Conservation (phyloP, 495 filamentous ascomycete species). For the Penicillium roqueforti region DNA sequence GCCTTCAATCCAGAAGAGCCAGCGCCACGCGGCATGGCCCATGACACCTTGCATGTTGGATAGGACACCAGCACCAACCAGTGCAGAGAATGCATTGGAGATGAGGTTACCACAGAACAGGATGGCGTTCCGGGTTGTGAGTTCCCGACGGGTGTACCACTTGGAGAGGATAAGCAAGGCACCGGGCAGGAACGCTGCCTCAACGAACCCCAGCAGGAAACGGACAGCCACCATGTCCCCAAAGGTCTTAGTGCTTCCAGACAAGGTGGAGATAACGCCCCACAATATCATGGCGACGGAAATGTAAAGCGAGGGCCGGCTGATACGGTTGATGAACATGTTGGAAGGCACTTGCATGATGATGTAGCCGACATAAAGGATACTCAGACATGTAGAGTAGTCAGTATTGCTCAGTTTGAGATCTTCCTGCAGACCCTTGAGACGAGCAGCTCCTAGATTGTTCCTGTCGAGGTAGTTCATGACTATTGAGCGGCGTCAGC, state of each 20-base stretch:
- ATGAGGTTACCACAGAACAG: conserved; percentile 46
- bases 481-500: neutral
- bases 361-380: conserved; percentile 60
- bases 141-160: conserved; percentile 44
- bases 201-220: conserved; percentile 63
- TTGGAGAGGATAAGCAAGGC: conserved; percentile 45
- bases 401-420: conserved; percentile 42
- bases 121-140: conserved; percentile 41
- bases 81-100: conserved; percentile 62
- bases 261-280: conserved; percentile 59
- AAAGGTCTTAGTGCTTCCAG: conserved; percentile 51
- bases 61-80: conserved; percentile 48
- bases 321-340: conserved; percentile 42
- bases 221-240: conserved; percentile 57
- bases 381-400: conserved; percentile 57
- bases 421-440: conserved; percentile 51
- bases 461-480: conserved; percentile 49
- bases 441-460: conserved; percentile 47
- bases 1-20: conserved; percentile 59
- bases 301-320: conserved; percentile 58
- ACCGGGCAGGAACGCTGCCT: conserved; percentile 44
- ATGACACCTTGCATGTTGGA: conserved; percentile 38
- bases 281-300: conserved; percentile 60
- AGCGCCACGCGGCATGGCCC: conserved; percentile 54
- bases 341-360: conserved; percentile 35